A percentile compares a stretch with the other conserved stretches of the same genome.
Evolutionary conservation across 352 stramenopile genomes (phyloP).

Genomic region (Phytopythium vexans): DNA sequence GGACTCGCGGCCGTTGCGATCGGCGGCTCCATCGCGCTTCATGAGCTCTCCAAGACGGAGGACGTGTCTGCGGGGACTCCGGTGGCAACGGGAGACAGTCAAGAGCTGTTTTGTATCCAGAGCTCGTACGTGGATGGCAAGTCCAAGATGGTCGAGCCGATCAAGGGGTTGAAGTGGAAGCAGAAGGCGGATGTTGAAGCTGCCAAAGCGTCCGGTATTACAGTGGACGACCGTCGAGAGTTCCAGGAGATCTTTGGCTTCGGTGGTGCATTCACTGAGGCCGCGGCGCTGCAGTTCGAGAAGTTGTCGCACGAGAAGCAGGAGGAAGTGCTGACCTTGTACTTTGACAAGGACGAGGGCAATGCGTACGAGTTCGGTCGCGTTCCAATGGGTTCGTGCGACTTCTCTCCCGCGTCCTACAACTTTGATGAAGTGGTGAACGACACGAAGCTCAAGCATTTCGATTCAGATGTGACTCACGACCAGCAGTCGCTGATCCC

Average conservation of each 20-base stretch:
- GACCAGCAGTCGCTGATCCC: constrained; percentile 84
- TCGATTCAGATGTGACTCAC: constrained; percentile 69
- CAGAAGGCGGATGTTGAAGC: background rate
- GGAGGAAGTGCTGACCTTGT: constrained; percentile 81
- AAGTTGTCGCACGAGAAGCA: constrained; percentile 78
- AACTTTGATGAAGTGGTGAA: constrained; percentile 79
- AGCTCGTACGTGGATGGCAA: constrained; percentile 58
- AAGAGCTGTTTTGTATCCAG: constrained; percentile 50
- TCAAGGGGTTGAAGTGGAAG: constrained; percentile 38
- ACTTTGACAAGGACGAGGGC: constrained; percentile 82
- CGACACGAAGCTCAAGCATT: constrained; percentile 72
- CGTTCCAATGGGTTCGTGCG: constrained; percentile 89
- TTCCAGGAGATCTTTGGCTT: constrained; percentile 89
- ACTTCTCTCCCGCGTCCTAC: constrained; percentile 88
- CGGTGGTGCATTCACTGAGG: constrained; percentile 91
- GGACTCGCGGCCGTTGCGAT: too few relatives aligned
- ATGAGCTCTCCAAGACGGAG: too few relatives aligned
- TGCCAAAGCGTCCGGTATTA: constrained; percentile 32
- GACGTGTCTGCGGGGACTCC: too few relatives aligned
- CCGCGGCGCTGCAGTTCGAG: constrained; percentile 83
- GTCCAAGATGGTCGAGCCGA: constrained; percentile 64
- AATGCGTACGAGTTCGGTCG: constrained; percentile 86
- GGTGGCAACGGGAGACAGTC: background rate
- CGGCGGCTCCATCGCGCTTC: too few relatives aligned
- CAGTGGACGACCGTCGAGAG: constrained; percentile 42